phyloP scores from a whole-genome alignment of 2,329 filamentous ascomycete genomes.

The Dendrostoma leiphaemia region DNA sequence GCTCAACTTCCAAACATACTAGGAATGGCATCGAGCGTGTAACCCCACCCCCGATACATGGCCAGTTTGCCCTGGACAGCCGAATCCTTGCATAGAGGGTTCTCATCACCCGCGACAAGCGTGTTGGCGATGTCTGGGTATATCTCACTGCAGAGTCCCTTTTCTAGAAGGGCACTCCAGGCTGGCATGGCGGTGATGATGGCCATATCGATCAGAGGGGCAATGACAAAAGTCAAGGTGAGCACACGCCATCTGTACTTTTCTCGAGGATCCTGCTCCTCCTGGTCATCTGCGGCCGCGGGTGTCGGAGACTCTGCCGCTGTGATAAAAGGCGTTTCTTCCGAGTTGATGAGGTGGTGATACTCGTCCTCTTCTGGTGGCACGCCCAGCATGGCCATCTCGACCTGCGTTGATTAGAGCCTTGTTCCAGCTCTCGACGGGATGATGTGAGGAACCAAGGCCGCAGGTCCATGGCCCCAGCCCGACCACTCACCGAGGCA shows the following conservation, averaged over 20 bases:
- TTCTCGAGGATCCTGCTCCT: constrained; percentile 17
- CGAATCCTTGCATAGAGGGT: constrained; percentile 44
- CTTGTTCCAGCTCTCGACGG: background rate
- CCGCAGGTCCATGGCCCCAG: too few species aligned
- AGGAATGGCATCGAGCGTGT: constrained; percentile 45
- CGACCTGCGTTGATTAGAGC: background rate
- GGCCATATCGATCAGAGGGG: constrained; percentile 44
- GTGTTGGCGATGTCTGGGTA: constrained; percentile 39
- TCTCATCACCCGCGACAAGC: constrained; percentile 31
- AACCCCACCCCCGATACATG: constrained; percentile 46
- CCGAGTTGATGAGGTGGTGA: background rate
- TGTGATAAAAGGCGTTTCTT: constrained; percentile 9
- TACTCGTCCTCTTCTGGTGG: constrained; percentile 1
- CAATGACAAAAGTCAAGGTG: constrained; percentile 27
- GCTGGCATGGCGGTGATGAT: constrained; percentile 34
- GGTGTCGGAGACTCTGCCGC: background rate
- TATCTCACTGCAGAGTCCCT: constrained; percentile 49
- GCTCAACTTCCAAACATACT: constrained; percentile 27
- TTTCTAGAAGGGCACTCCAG: constrained; percentile 49
- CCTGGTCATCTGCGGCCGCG: background rate
- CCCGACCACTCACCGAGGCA: too few species aligned
- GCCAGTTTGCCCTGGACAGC: constrained; percentile 51
- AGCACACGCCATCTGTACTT: constrained; percentile 26
- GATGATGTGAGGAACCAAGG: too few species aligned
- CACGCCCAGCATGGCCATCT: background rate